phyloP scores from a whole-genome alignment of 1,284 basidiomycete species.

The Pholiota adiposa region DNA sequence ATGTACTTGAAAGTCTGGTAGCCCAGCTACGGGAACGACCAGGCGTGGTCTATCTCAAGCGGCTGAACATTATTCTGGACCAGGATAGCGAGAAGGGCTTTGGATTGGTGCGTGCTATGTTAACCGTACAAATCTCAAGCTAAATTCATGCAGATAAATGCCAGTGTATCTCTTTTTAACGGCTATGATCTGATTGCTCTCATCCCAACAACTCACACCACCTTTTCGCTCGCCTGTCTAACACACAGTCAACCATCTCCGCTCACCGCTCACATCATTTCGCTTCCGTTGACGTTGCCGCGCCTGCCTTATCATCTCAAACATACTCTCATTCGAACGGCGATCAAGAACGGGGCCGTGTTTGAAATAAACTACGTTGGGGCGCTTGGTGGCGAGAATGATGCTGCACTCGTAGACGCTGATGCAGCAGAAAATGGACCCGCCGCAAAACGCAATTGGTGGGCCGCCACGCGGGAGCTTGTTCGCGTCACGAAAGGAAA shows the following conservation, averaged over 20 bases:
- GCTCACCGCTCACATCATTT: slow-evolving; percentile 81
- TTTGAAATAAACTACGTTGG: slow-evolving; percentile 85
- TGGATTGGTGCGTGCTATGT: slow-evolving; percentile 57
- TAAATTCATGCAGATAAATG: slow-evolving; percentile 52
- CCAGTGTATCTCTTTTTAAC: slow-evolving; percentile 57
- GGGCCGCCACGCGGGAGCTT: slow-evolving; percentile 76
- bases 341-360: slow-evolving; percentile 81
- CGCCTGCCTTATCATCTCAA: slow-evolving; percentile 83
- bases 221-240: slow-evolving; percentile 80
- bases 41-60: slow-evolving; percentile 66
- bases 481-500: slow-evolving; percentile 79
- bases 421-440: slow-evolving; percentile 56
- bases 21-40: slow-evolving; percentile 54
- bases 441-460: slow-evolving; percentile 77
- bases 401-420: slow-evolving; percentile 45
- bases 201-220: slow-evolving; percentile 68
- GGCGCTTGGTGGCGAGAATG: slow-evolving; percentile 65
- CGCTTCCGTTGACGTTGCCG: slow-evolving; percentile 78
- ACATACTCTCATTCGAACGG: slow-evolving; percentile 80
- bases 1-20: slow-evolving; percentile 59
- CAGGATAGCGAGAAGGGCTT: slow-evolving; percentile 83
- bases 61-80: slow-evolving; percentile 74
- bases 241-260: slow-evolving; percentile 81
- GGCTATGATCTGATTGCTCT: slow-evolving; percentile 81
- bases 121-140: slow-evolving; percentile 1